A percentile compares a stretch with the other conserved stretches of the same genome.
Evolutionary conservation across 2,329 filamentous ascomycete genomes (phyloP).

Genomic region (Blastomyces silverae): DNA sequence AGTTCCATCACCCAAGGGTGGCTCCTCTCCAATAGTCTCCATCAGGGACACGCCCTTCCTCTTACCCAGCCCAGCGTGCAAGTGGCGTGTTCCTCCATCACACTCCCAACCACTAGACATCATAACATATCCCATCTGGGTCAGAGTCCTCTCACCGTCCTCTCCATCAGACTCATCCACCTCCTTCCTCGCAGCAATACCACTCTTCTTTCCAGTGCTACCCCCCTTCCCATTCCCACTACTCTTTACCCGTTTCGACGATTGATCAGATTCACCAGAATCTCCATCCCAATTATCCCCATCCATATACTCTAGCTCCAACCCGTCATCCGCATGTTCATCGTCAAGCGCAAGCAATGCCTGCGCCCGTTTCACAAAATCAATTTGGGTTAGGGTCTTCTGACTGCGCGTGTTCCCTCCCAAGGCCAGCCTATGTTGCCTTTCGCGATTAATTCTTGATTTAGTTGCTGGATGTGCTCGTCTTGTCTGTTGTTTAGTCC

Average conservation of each 20-base stretch:
- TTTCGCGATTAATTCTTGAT: conserved; percentile 8
- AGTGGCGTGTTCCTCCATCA: background rate
- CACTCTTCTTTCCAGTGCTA: background rate
- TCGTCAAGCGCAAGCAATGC: conserved; percentile 31
- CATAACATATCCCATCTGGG: conserved; percentile 40
- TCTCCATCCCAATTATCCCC: background rate
- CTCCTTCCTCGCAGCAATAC: conserved; percentile 21
- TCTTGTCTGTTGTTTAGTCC: background rate
- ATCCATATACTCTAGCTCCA: conserved; percentile 24
- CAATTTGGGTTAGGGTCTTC: conserved; percentile 40
- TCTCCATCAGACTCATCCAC: conserved; percentile 25
- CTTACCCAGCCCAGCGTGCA: background rate
- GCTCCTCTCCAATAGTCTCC: conserved; percentile 16
- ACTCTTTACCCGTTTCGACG: conserved; percentile 3
- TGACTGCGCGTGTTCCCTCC: conserved; percentile 27
- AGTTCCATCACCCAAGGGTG: background rate
- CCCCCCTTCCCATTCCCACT: background rate
- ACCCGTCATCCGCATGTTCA: conserved; percentile 21
- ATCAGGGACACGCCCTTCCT: background rate
- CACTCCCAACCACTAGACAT: conserved; percentile 24
- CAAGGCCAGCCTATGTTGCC: conserved; percentile 19
- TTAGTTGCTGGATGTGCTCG: background rate
- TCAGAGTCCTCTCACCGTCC: conserved; percentile 35
- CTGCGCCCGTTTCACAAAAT: conserved; percentile 30
- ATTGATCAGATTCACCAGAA: background rate